Conservation (phyloP, 441 rosid species). For the Rhodomyrtus psidioides region DNA sequence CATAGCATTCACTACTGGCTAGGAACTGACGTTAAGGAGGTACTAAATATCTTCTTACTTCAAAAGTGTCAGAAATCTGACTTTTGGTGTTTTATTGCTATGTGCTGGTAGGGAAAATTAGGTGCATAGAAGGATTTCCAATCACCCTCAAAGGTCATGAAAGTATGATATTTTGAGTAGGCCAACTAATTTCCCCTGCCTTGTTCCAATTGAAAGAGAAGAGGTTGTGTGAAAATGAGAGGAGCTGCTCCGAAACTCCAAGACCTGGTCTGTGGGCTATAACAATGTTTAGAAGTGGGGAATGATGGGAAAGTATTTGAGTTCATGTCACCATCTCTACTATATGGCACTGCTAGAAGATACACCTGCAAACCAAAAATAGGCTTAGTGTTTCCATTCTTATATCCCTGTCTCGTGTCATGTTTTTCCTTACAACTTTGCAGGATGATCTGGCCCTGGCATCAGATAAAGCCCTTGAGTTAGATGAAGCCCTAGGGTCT, state of each 20-base stretch:
- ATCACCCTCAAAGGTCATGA: neutral
- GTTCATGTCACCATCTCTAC: neutral
- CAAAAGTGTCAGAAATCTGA: neutral
- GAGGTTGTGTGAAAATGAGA: neutral
- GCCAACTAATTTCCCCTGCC: neutral
- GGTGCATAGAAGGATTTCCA: neutral
- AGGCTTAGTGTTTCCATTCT: neutral
- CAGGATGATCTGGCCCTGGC: slow-evolving; percentile 63
- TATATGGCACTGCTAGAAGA: neutral
- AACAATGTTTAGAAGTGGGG: neutral
- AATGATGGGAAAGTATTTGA: neutral
- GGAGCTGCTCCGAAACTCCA: neutral
- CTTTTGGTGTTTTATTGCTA: neutral
- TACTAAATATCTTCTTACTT: neutral
- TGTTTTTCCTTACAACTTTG: neutral
- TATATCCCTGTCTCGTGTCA: neutral
- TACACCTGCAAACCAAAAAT: neutral
- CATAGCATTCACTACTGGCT: slow-evolving; percentile 83
- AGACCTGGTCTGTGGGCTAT: neutral
- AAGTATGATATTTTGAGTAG: neutral
- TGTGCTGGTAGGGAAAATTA: neutral
- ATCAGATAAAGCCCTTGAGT: slow-evolving; percentile 72
- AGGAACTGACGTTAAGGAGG: slow-evolving; percentile 66
- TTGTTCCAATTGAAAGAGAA: neutral
- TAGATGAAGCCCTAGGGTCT: slow-evolving; percentile 71